These are phyloP conservation scores for Brassica carinata DNA, from an alignment of 345 rosid genomes.

Conservation along the genomic window DNA sequence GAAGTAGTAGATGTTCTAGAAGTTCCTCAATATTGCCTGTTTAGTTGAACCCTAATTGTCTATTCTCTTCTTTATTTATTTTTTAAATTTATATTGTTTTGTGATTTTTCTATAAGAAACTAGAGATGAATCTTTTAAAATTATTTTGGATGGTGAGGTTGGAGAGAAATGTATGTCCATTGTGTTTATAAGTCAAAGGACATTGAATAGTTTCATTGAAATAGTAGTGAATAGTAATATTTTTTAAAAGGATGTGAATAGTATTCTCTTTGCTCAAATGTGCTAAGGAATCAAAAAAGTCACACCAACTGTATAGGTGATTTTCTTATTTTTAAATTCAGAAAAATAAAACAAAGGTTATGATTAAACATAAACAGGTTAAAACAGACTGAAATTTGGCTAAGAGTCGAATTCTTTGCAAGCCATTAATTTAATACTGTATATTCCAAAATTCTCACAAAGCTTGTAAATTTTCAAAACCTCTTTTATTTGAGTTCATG, in stretches of 20 bases:
- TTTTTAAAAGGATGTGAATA: not conserved
- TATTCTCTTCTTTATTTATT: not conserved
- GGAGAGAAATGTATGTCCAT: conserved; percentile 13
- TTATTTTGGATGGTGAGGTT: conserved; percentile 13
- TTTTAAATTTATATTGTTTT: not conserved
- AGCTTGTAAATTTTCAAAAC: not conserved
- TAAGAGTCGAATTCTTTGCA: not conserved
- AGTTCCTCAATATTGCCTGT: conserved; percentile 67
- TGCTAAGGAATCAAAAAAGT: not conserved
- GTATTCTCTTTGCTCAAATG: not conserved
- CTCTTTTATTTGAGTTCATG: not conserved
- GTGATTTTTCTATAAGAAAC: not conserved
- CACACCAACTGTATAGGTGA: not conserved
- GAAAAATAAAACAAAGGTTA: not conserved
- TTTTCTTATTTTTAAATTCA: not conserved
- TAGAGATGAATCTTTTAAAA: not conserved
- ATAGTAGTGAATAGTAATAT: not conserved
- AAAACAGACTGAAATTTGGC: not conserved
- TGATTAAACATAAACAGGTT: not conserved
- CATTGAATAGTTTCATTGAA: not conserved
- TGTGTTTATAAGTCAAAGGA: conserved; percentile 15
- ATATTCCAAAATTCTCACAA: not conserved
- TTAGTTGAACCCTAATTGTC: conserved; percentile 49
- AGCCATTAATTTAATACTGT: not conserved
- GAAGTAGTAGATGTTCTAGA: conserved; percentile 62